Evolutionary conservation across 192 early-diverging fungal genomes (phyloP).

Genomic region (Coemansia nantahalensis): DNA sequence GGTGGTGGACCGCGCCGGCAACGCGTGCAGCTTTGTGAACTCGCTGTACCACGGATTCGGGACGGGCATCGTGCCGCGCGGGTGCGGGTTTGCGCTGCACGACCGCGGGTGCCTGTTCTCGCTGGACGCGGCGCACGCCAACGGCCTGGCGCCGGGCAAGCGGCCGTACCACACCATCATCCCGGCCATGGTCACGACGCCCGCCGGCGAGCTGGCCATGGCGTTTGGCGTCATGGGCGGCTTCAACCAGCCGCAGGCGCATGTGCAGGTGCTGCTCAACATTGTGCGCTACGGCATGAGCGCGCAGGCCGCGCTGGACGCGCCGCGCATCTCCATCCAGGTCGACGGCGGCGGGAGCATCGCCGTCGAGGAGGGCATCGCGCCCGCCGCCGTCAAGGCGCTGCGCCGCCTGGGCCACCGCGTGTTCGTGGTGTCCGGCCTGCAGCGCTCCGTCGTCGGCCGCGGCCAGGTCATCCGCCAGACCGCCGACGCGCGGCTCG

Average conservation of each 20-base stretch:
- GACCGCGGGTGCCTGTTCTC: conserved; percentile 67
- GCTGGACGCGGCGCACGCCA: conserved; percentile 59
- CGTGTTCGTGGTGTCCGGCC: conserved; percentile 46
- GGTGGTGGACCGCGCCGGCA: conserved; percentile 71
- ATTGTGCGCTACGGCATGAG: conserved; percentile 56
- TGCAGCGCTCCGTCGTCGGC: conserved; percentile 61
- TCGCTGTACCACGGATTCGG: conserved; percentile 58
- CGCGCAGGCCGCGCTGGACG: conserved; percentile 68
- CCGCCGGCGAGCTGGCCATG: conserved; percentile 11
- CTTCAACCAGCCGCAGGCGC: conserved; percentile 84
- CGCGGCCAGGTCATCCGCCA: conserved; percentile 69
- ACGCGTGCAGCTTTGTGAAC: conserved; percentile 79
- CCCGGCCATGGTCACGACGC: conserved; percentile 60
- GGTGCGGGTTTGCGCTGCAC: conserved; percentile 68
- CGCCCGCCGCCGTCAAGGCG: conserved; percentile 30
- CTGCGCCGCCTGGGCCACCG: conserved; percentile 61
- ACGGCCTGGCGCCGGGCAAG: conserved; percentile 64
- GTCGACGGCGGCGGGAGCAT: conserved; percentile 31
- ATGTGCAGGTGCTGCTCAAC: conserved; percentile 74
- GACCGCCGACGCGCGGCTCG: conserved; percentile 31
- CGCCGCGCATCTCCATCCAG: conserved; percentile 63
- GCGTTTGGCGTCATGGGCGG: conserved; percentile 64
- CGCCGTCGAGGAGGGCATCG: conserved; percentile 65
- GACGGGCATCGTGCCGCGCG: conserved; percentile 45
- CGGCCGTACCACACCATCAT: conserved; percentile 83